These are phyloP conservation scores for Ophiosphaerella korrae DNA, from an alignment of 2,329 filamentous ascomycete species.

Conservation along the genomic window DNA sequence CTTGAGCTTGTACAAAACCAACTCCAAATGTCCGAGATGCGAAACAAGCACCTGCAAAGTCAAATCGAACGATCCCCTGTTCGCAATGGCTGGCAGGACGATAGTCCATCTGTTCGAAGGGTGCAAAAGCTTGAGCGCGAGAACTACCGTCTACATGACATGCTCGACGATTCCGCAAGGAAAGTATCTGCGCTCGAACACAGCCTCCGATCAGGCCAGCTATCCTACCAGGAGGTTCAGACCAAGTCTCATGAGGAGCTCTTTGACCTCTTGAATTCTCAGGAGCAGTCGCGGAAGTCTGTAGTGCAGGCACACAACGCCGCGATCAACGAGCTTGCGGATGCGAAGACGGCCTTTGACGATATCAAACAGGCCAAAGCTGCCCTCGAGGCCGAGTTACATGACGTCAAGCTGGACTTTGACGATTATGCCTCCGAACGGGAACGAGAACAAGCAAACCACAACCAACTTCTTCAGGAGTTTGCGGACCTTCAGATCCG, in stretches of 20 bases:
- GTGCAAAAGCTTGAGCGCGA: slow-evolving; percentile 91
- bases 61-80: slow-evolving; percentile 76
- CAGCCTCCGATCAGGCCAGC: slow-evolving; percentile 81
- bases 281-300: slow-evolving; percentile 84
- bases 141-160: slow-evolving; percentile 88
- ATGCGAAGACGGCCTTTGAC: slow-evolving; percentile 86
- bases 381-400: slow-evolving; percentile 81
- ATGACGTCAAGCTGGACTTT: slow-evolving; percentile 81
- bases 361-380: slow-evolving; percentile 82
- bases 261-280: slow-evolving; percentile 87
- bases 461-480: slow-evolving; percentile 86
- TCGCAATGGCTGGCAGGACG: slow-evolving; percentile 68
- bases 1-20: slow-evolving; percentile 93
- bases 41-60: slow-evolving; percentile 88
- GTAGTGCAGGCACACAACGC: slow-evolving; percentile 85
- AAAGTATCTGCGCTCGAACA: slow-evolving; percentile 90
- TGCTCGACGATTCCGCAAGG: slow-evolving; percentile 91
- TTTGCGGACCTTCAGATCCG: slow-evolving; percentile 93
- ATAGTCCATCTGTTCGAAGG: slow-evolving; percentile 78
- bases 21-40: slow-evolving; percentile 91
- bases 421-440: slow-evolving; percentile 77
- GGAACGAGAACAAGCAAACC: slow-evolving; percentile 86
- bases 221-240: slow-evolving; percentile 89
- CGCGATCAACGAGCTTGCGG: slow-evolving; percentile 80
- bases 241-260: slow-evolving; percentile 94